phyloP scores from a whole-genome alignment of 805 yeast genomes.

The Metschnikowia drakensbergensis region DNA sequence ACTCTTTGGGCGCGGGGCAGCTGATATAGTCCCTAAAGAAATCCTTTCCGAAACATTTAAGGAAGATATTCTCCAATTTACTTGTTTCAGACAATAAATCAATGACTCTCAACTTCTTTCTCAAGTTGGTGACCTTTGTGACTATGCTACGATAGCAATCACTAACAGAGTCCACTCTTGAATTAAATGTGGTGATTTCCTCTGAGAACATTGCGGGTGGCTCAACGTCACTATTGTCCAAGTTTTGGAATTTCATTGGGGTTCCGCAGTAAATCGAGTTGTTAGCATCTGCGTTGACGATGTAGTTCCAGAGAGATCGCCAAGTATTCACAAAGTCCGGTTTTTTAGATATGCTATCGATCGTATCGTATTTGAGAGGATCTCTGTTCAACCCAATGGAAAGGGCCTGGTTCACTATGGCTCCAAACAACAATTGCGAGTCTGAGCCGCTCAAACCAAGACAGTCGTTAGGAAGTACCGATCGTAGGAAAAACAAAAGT shows the following conservation, averaged over 20 bases:
- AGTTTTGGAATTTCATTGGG: slow-evolving; percentile 23
- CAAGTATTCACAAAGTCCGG: slow-evolving; percentile 27
- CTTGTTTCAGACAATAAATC: slow-evolving; percentile 36
- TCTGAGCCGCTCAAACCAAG: slow-evolving; percentile 41
- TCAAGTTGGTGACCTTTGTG: slow-evolving; percentile 25
- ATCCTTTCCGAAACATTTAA: slow-evolving; percentile 38
- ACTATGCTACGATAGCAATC: slow-evolving; percentile 29
- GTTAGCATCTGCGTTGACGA: slow-evolving; percentile 29
- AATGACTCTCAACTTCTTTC: slow-evolving; percentile 29
- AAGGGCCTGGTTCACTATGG: slow-evolving; percentile 35
- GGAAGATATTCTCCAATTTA: slow-evolving; percentile 32
- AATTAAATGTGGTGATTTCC: slow-evolving; percentile 8
- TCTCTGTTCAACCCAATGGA: slow-evolving; percentile 41
- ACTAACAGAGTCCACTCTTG: slow-evolving; percentile 19
- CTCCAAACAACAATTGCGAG: slow-evolving; percentile 36
- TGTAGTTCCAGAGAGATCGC: slow-evolving; percentile 36
- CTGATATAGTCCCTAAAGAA: slow-evolving; percentile 39
- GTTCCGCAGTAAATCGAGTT: slow-evolving; percentile 33
- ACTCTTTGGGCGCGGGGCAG: slow-evolving; percentile 25
- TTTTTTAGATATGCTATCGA: slow-evolving; percentile 28
- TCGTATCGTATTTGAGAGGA: slow-evolving; percentile 30
- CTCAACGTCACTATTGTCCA: slow-evolving; percentile 32
- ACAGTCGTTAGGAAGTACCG: slow-evolving; percentile 40
- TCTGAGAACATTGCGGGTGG: slow-evolving; percentile 8
- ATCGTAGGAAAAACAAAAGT: slow-evolving; percentile 31